These are phyloP conservation scores for Diaporthe ampelina DNA, from an alignment of 2,329 filamentous ascomycete genomes.

Conservation along the genomic window DNA sequence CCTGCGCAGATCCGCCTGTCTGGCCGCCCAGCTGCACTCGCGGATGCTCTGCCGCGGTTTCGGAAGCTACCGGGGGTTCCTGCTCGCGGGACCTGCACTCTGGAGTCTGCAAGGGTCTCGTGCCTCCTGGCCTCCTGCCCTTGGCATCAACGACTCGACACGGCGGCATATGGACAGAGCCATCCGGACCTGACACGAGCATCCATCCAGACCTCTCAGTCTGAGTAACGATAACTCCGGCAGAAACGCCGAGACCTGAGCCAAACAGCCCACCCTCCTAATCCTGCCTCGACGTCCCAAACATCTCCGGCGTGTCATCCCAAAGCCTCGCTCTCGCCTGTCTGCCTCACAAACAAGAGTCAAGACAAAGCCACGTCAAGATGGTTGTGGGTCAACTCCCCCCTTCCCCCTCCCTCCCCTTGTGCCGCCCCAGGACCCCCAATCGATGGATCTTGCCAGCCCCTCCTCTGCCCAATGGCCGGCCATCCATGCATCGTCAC, in stretches of 20 bases:
- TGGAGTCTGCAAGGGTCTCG: not conserved
- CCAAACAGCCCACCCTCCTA: not conserved
- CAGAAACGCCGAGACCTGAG: constrained; percentile 22
- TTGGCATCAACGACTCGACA: constrained; percentile 27
- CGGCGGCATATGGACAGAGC: constrained; percentile 22
- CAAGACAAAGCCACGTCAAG: constrained; percentile 41
- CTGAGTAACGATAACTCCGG: constrained; percentile 34
- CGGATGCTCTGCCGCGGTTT: constrained; percentile 29
- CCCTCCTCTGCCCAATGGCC: constrained; percentile 34
- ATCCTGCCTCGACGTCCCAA: not conserved
- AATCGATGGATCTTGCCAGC: constrained; percentile 37
- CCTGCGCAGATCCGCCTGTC: not conserved
- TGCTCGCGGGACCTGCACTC: not conserved
- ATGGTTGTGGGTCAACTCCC: constrained; percentile 48
- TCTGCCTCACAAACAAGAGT: constrained; percentile 27
- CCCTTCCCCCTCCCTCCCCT: not conserved
- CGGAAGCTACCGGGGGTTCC: constrained; percentile 31
- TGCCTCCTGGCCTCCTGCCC: not conserved
- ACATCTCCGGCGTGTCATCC: constrained; percentile 4
- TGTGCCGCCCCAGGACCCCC: not conserved
- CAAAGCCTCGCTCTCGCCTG: constrained; percentile 14
- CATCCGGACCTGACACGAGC: constrained; percentile 22
- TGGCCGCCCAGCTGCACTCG: constrained; percentile 7
- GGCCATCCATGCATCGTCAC: constrained; percentile 39
- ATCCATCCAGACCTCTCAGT: constrained; percentile 11